Base-by-base conservation (phyloP, 139 green algal species). In the Coccomyxa sp. region DNA sequence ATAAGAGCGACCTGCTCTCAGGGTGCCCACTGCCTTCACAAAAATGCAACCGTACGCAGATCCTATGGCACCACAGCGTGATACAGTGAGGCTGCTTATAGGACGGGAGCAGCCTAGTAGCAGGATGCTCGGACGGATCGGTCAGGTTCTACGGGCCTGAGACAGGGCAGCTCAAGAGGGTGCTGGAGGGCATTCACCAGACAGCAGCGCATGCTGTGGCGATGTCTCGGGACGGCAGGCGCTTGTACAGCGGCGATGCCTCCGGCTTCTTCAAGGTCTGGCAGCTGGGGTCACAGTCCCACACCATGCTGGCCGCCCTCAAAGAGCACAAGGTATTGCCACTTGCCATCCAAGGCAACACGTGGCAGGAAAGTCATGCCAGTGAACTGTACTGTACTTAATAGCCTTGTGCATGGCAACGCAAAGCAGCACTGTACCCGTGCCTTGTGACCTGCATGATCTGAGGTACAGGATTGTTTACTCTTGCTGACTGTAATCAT, bases 91-190 rank as follows among this genome's bases (percentile, higher is more conserved):
- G 58, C 58, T 31, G 58, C 58, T 8, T 74, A 33, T 74, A 34
- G 50, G 81, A 92, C 76, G 88, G 88, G 54, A 74, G 38, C 6
- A 78, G 31, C 68, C 83, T 90, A 12, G 54, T 90, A 55, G 83
- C 44, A 58, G 88, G 84, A 0, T 90, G 86, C 84, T 79, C 64
- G 39, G 85, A 89, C 74, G 89, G 87, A 22, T 85, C 91, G 74
- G 95, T 98, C 73, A 89, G 93, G 18, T 90, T 81, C 2, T 95
- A 95, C 85, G 89, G 88, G 0, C 92, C 92, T 0, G 91, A 97
- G 81, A 92, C 75, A 29, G 94, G 92, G 73, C 92, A 92, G 84
- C 84, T 95, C 39, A 73, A 95, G 38, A 96, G 91, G 87, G 92
- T 85, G 50, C 94, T 96, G 72, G 84, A 93, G 74, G 90, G 95